Base-by-base conservation (phyloP, 371 early-diverging fungal genomes). In the Umbelopsis sp. region DNA sequence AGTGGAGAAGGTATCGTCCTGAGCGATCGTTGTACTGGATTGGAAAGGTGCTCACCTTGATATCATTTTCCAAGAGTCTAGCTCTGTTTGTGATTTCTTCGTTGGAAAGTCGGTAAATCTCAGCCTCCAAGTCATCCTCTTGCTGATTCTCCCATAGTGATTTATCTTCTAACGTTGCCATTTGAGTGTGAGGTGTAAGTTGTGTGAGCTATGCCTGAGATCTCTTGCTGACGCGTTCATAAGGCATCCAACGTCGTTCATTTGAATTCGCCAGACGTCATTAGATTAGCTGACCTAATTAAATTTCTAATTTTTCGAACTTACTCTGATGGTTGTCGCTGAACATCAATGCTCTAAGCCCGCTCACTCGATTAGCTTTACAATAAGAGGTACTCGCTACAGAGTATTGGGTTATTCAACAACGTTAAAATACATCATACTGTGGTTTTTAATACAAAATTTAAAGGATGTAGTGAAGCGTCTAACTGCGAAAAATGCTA, bases 41-140 rank as follows among this genome's bases (percentile, higher is more conserved):
- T 16, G 24, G 63, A 10, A 12, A 22, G n/a, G 20, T 45, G 18
- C 52, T 62, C 79, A 96, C 96, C 87, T 97, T 96, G 79, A 97
- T 93, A 78, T 98, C 98, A 76, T 97, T 97, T 73, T 98, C 98
- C 68, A 99, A 86, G 57, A 99, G 89, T 74, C 96, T 87, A 25
- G 94, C 91, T 74, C 98, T 88, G 78, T 94, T 96, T 69, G 80
- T 83, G 70, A 99, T 95, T 73, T 99, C 98, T 69, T 97, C 97
- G 53, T 93, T 93, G 73, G 87, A 83, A 35, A 93, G 83, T 50
- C 94, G 90, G 74, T 94, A 85, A 75, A 99, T 95, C 69, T 99
- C 99, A 66, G 89, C 89, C 53, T 93, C 96, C 69, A 97, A 81
- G 65, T 94, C 94, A 73, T 92, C 92, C 44, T 78, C 80, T n/a